phyloP scores from a whole-genome alignment of 2,329 filamentous ascomycete species.

The Davidsoniella eucalypti region DNA sequence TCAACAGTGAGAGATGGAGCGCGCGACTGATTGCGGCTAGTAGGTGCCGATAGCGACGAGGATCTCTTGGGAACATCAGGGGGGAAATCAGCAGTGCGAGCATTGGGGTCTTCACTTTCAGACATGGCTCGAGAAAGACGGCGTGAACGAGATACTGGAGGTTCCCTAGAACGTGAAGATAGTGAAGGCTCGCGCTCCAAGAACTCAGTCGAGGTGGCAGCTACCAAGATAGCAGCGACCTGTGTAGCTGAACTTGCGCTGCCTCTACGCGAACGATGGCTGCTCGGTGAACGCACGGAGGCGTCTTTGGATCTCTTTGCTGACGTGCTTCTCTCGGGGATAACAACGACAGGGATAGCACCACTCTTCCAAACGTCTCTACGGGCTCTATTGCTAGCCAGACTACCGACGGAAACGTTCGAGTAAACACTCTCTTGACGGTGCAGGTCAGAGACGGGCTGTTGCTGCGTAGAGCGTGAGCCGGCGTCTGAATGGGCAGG shows the following conservation, averaged over 20 bases:
- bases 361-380: constrained; percentile 42
- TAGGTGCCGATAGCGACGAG: constrained; percentile 46
- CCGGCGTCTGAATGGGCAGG: not conserved
- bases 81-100: constrained; percentile 43
- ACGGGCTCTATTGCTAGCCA: constrained; percentile 37
- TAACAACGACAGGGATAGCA: constrained; percentile 44
- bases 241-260: constrained; percentile 32
- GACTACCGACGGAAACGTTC: constrained; percentile 30
- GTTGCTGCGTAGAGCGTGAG: not conserved
- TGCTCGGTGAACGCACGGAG: constrained; percentile 45
- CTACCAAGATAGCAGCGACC: not conserved
- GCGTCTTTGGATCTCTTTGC: constrained; percentile 31
- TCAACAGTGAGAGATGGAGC: constrained; percentile 40
- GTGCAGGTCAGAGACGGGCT: not conserved
- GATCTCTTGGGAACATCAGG: constrained; percentile 39
- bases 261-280: constrained; percentile 34
- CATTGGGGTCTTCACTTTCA: constrained; percentile 32
- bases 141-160: constrained; percentile 15
- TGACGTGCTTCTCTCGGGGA: constrained; percentile 42
- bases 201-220: not conserved
- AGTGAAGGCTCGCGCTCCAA: not conserved
- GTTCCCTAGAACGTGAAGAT: not conserved
- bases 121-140: constrained; percentile 28
- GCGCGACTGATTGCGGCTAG: constrained; percentile 39
- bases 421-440: constrained; percentile 34